Evolutionary conservation across 2,329 filamentous ascomycete species (phyloP).

Genomic region (Corinectria fuckeliana): DNA sequence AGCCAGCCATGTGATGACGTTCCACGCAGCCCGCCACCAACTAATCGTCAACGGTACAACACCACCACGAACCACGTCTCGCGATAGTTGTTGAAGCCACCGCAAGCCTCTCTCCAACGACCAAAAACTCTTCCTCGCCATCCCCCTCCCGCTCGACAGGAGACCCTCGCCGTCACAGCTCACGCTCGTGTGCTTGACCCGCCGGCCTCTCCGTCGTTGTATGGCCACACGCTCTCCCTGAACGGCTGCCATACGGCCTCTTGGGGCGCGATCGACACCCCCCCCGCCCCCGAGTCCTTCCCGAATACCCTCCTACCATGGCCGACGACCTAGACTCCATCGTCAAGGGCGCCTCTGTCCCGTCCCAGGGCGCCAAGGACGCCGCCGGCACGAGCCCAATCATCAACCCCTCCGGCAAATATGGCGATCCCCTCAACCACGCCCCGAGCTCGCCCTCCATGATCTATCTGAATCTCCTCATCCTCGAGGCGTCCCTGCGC

Average conservation of each 20-base stretch:
- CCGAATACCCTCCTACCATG: constrained; percentile 49
- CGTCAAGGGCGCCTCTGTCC: constrained; percentile 85
- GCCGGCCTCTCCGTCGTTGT: constrained; percentile 2
- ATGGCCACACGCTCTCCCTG: constrained; percentile 33
- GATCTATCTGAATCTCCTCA: constrained; percentile 97
- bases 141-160: background rate
- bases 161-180: constrained; percentile 2
- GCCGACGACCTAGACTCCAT: constrained; percentile 80
- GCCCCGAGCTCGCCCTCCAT: constrained; percentile 91
- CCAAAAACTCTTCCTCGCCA: background rate
- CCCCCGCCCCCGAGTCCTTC: background rate
- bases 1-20: constrained; percentile 21
- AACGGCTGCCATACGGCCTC: constrained; percentile 35
- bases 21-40: constrained; percentile 7
- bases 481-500: constrained; percentile 92
- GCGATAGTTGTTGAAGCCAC: constrained; percentile 10
- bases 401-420: constrained; percentile 51
- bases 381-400: constrained; percentile 51
- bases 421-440: constrained; percentile 75
- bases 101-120: constrained; percentile 1
- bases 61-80: background rate
- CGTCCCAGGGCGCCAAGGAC: constrained; percentile 58
- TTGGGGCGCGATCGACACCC: constrained; percentile 9
- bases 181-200: background rate
- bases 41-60: background rate